Conservation (phyloP, 495 filamentous ascomycete genomes). For the Zalerion maritima region DNA sequence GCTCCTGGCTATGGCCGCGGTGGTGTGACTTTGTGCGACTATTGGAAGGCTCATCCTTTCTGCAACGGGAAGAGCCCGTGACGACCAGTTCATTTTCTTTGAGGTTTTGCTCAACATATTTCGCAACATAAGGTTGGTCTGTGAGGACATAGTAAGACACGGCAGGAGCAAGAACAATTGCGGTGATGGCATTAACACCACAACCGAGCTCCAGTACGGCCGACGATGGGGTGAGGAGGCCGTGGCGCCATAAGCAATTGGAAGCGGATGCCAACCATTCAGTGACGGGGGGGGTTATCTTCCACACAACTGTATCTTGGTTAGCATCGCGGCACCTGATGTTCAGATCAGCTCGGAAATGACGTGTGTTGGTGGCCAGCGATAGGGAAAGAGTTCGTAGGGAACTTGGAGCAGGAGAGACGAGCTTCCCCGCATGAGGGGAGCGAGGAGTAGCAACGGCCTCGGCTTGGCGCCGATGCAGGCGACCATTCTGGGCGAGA, state of each 20-base stretch:
- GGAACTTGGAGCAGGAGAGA: slow-evolving; percentile 7
- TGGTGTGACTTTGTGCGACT: slow-evolving; percentile 1
- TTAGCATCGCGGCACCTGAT: too few relatives aligned
- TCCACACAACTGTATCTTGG: slow-evolving; percentile 74
- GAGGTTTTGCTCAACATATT: slow-evolving; percentile 61
- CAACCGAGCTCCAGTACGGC: slow-evolving; percentile 71
- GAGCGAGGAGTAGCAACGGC: neutral
- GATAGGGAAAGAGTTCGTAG: too few relatives aligned
- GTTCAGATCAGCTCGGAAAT: too few relatives aligned
- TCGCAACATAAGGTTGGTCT: slow-evolving; percentile 75
- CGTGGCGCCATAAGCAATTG: slow-evolving; percentile 48
- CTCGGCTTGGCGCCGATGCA: neutral
- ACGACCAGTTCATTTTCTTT: slow-evolving; percentile 39
- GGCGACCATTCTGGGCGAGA: neutral
- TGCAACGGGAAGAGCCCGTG: neutral
- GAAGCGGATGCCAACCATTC: slow-evolving; percentile 54
- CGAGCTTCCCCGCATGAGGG: neutral
- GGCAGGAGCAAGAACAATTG: slow-evolving; percentile 43
- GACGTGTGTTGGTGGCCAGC: neutral
- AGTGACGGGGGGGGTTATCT: slow-evolving; percentile 75
- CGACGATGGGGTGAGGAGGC: slow-evolving; percentile 39
- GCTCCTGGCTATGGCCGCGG: slow-evolving; percentile 1
- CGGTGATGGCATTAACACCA: slow-evolving; percentile 68
- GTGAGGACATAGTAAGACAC: slow-evolving; percentile 62
- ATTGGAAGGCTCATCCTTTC: neutral